Percentiles rank a stretch among this genome's conserved stretches.
These are phyloP conservation scores for Phytophthora aleatoria DNA, from an alignment of 352 stramenopile genomes.

Conservation along the genomic window DNA sequence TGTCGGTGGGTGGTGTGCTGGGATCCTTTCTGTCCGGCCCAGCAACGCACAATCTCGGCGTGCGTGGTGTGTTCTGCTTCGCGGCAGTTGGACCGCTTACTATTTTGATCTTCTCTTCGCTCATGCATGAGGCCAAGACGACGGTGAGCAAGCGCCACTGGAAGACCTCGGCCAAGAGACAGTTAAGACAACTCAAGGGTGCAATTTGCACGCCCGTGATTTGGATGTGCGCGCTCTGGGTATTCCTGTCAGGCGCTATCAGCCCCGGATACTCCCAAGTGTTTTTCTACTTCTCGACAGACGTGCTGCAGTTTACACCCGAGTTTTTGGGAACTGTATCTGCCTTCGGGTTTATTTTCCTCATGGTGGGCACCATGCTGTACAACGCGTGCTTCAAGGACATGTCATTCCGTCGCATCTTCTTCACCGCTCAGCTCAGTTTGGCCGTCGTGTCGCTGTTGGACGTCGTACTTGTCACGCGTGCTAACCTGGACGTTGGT, in stretches of 20 bases:
- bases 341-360: conserved; percentile 75
- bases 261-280: conserved; percentile 94
- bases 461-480: conserved; percentile 91
- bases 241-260: conserved; percentile 95
- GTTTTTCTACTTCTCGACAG: conserved; percentile 96
- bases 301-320: conserved; percentile 94
- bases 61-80: conserved; percentile 93
- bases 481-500: conserved; percentile 89
- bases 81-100: conserved; percentile 89
- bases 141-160: conserved; percentile 54
- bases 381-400: conserved; percentile 91
- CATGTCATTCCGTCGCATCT: conserved; percentile 93
- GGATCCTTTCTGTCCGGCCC: conserved; percentile 93
- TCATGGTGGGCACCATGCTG: conserved; percentile 80
- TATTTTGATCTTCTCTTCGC: conserved; percentile 88
- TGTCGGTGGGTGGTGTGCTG: conserved; percentile 92
- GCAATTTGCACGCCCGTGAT: conserved; percentile 91
- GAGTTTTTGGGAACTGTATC: conserved; percentile 94
- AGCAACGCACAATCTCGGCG: conserved; percentile 90
- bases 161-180: conserved; percentile 50
- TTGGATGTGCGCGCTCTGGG: conserved; percentile 95
- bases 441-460: conserved; percentile 73
- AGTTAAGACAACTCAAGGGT: conserved; percentile 69
- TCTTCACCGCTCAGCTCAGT: conserved; percentile 88
- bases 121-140: conserved; percentile 86